phyloP scores from a whole-genome alignment of 148 eudicot genomes.

The Vaccinium vitisidaea region DNA sequence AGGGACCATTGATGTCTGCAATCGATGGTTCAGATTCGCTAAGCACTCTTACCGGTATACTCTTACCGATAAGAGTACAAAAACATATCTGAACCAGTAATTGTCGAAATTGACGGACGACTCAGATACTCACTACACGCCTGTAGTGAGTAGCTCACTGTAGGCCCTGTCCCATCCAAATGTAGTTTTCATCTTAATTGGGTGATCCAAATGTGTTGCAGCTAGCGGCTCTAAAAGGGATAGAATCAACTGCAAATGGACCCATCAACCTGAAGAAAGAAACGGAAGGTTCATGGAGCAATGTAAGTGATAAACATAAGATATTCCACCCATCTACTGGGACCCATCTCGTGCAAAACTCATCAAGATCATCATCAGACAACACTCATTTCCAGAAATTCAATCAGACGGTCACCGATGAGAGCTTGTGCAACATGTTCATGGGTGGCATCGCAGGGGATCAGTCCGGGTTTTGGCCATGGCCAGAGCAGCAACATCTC shows the following conservation, averaged over 20 bases:
- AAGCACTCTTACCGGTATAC: too few relatives aligned
- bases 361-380: constrained; percentile 16
- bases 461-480: constrained; percentile 36
- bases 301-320: constrained; percentile 51
- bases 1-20: too few relatives aligned
- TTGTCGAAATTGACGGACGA: too few relatives aligned
- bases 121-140: too few relatives aligned
- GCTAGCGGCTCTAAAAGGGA: constrained; percentile 50
- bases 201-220: constrained; percentile 26
- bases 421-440: constrained; percentile 34
- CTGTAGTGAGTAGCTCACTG: too few relatives aligned
- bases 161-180: too few relatives aligned
- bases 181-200: not conserved
- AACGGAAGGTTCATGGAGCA: constrained; percentile 68
- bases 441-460: constrained; percentile 27
- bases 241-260: constrained; percentile 44
- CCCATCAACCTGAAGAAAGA: constrained; percentile 56
- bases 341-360: constrained; percentile 32
- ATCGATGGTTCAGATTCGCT: too few relatives aligned
- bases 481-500: constrained; percentile 38
- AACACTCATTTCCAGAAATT: constrained; percentile 9
- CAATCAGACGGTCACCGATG: constrained; percentile 16
- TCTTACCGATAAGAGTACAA: too few relatives aligned
- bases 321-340: constrained; percentile 23
- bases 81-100: too few relatives aligned